These are phyloP conservation scores for Fagopyrum esculentum DNA, from an alignment of 148 eudicot species.

Conservation along the genomic window DNA sequence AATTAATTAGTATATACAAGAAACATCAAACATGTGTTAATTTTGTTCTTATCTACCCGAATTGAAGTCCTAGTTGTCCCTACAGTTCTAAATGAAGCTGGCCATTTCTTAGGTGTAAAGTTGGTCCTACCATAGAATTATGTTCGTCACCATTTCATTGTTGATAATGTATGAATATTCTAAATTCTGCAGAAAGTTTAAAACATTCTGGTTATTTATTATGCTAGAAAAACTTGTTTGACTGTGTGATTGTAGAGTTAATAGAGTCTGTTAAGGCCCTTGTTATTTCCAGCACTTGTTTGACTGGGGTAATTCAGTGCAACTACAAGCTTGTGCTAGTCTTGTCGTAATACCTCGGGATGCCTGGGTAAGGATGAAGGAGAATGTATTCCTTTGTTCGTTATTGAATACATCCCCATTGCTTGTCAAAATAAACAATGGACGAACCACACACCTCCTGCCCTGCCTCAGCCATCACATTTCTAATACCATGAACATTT, in stretches of 20 bases:
- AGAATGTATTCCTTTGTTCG: too few relatives aligned
- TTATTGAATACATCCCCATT: too few relatives aligned
- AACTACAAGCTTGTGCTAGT: too few relatives aligned
- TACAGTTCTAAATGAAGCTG: neutral
- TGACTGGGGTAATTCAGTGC: too few relatives aligned
- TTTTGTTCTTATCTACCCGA: neutral
- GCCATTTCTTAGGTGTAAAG: neutral
- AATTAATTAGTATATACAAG: neutral
- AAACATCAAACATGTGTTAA: neutral
- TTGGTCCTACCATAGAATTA: neutral
- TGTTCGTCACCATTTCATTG: neutral
- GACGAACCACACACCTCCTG: neutral
- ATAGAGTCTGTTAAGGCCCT: neutral
- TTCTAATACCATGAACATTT: too few relatives aligned
- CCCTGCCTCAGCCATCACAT: neutral
- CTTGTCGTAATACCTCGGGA: too few relatives aligned
- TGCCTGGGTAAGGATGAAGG: too few relatives aligned
- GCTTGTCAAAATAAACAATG: neutral
- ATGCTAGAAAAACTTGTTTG: neutral
- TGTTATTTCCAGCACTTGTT: too few relatives aligned
- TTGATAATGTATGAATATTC: neutral
- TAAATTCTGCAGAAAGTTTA: neutral
- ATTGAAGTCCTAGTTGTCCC: neutral
- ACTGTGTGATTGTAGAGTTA: conserved; percentile 7
- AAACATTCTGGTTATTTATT: neutral